Base-by-base conservation (phyloP, 1,284 basidiomycete species). In the Violaceomyces palustris region DNA sequence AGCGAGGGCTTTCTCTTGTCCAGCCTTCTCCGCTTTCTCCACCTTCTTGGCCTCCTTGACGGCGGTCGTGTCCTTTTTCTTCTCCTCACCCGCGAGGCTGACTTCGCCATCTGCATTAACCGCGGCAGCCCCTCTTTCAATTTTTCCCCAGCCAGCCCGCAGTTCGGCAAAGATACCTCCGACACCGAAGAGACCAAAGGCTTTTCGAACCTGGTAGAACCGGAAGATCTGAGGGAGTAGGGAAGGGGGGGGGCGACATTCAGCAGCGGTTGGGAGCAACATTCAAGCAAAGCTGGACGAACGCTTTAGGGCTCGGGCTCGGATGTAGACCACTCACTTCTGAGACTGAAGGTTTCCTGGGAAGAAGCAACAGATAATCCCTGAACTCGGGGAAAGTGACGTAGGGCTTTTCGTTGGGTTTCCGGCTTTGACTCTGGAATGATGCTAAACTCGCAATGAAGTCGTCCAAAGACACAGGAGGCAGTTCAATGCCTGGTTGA, bases 181-280 rank as follows among this genome's bases (percentile, higher is more conserved):
- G 39, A 58, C 59, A 18, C 69, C 67, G 40, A 73, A 73, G 10
- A 73, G 59, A 2, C 70, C 70, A 26, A 67, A 67, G 1, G 67
- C 69, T 39, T 72, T 72, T 14, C 70, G 44, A 9, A 70, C 69
- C 40, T 73, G 69, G 39, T 73, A 73, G 49, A 73, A 73, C 23
- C 63, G 61, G 44, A 64, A 70, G 45, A 73, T 72, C 48, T 54
- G 21, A 17, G 35, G 24, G 24, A 10, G n/a, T 30, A 39, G 38
- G 10, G 10, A 25, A 23, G 22, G 21, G 11, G 11, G 39, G 5
- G 39, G 26, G 15, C 19, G 29, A 33, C 12, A n/a, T 12, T 7
- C 14, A 17, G 11, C 7, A 21, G 31, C 11, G 14, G 26, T 18
- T n/a, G 11, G 19, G 18, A n/a, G 15, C 18, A 6, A 7, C 15